These are phyloP conservation scores for Castanea mollissima DNA, from an alignment of 306 rosid species.

Conservation along the genomic window DNA sequence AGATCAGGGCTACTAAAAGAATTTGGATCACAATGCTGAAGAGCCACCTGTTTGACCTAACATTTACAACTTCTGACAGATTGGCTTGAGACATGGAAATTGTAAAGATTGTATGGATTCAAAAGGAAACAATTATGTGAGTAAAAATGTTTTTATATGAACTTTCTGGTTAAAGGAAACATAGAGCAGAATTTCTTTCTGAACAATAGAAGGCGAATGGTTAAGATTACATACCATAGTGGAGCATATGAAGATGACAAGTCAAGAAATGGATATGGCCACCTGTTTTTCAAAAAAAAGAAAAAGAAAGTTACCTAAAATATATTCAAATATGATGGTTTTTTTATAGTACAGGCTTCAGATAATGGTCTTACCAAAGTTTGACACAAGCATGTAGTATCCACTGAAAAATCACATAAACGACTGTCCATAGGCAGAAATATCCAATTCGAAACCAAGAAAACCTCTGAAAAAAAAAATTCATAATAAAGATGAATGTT, in stretches of 20 bases:
- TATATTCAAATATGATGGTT: conserved; percentile 4
- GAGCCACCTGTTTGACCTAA: background rate
- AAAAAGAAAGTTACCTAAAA: background rate
- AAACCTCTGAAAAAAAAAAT: conserved; percentile 55
- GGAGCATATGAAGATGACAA: conserved; percentile 82
- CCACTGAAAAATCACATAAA: conserved; percentile 85
- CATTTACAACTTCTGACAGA: background rate
- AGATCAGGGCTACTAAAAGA: background rate
- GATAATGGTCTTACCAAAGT: conserved; percentile 55
- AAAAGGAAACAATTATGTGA: background rate
- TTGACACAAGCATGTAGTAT: conserved; percentile 69
- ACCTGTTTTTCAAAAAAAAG: conserved; percentile 54
- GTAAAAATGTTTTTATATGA: background rate
- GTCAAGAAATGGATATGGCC: conserved; percentile 99
- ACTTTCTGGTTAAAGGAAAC: background rate
- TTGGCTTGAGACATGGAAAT: background rate
- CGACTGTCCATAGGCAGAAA: conserved; percentile 82
- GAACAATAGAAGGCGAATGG: background rate
- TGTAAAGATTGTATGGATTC: background rate
- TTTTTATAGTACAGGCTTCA: background rate
- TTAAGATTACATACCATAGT: conserved; percentile 51
- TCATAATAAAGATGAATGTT: conserved; percentile 17
- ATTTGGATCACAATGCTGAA: background rate
- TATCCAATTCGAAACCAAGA: conserved; percentile 97
- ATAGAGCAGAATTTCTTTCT: background rate